Conservation (phyloP, 768 basidiomycete species). For the Leccinum boreale region DNA sequence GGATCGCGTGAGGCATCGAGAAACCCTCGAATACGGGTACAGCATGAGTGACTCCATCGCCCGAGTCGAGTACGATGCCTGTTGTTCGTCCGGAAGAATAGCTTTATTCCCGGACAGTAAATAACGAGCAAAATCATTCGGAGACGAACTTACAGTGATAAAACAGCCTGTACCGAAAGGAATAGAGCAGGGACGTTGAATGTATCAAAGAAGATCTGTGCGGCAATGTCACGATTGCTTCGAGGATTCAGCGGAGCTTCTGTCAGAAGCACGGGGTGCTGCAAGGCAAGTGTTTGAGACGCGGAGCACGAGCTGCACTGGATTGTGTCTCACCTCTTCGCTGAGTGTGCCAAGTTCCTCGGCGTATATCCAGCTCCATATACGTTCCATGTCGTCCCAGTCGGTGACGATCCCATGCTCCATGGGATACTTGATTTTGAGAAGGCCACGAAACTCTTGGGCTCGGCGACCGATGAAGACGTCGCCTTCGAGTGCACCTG, state of each 20-base stretch:
- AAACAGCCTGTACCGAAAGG: constrained; percentile 94
- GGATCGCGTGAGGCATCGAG: constrained; percentile 98
- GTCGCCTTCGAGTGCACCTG: constrained; percentile 94
- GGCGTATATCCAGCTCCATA: constrained; percentile 98
- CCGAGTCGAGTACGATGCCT: constrained; percentile 98
- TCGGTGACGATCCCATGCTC: constrained; percentile 98
- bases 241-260: constrained; percentile 98
- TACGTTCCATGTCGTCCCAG: constrained; percentile 99
- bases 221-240: constrained; percentile 92
- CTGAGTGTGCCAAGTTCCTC: constrained; percentile 94
- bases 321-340: constrained; percentile 71
- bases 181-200: constrained; percentile 99
- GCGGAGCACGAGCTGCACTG: not conserved
- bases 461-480: constrained; percentile 94
- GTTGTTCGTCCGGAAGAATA: constrained; percentile 98
- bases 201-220: constrained; percentile 99
- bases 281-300: constrained; percentile 11
- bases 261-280: constrained; percentile 97
- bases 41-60: constrained; percentile 97
- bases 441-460: constrained; percentile 90
- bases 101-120: constrained; percentile 41
- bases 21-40: constrained; percentile 99
- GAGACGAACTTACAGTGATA: constrained; percentile 76
- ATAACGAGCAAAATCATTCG: not conserved
- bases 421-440: constrained; percentile 99